Evolutionary conservation across 78 protist species (phyloP).

Genomic region (Isochrysis galbana): DNA sequence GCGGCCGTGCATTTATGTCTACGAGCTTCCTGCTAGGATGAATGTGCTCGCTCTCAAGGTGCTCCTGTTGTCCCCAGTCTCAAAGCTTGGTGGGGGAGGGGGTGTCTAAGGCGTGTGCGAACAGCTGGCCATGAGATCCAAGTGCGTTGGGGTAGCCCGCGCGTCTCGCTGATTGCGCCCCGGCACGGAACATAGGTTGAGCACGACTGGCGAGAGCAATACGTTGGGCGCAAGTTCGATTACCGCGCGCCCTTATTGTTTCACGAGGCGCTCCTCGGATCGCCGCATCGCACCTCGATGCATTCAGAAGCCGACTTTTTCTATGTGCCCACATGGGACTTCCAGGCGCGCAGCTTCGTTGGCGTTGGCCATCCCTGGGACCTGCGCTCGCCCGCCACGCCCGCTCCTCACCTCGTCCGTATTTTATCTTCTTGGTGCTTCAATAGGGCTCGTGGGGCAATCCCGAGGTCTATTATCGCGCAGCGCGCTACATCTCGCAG

Average conservation of each 20-base stretch:
- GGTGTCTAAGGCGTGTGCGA: no score
- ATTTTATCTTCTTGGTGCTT: no score
- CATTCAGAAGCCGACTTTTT: neutral
- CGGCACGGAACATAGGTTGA: neutral
- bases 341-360: no score
- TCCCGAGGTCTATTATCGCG: conserved; percentile 24
- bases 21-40: conserved; percentile 8
- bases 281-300: neutral
- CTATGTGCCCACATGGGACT: neutral
- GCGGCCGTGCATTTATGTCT: neutral
- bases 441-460: conserved; percentile 13
- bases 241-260: neutral
- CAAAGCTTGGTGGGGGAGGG: no score
- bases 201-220: neutral
- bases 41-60: neutral
- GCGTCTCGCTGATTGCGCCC: neutral
- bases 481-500: neutral
- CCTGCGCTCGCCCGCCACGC: no score
- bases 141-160: neutral
- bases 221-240: neutral
- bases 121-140: no score
- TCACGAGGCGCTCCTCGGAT: neutral
- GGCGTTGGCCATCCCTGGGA: no score
- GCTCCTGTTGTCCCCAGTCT: neutral
- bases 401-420: no score